Base-by-base conservation (phyloP, 306 rosid genomes). In the Quercus gilva region DNA sequence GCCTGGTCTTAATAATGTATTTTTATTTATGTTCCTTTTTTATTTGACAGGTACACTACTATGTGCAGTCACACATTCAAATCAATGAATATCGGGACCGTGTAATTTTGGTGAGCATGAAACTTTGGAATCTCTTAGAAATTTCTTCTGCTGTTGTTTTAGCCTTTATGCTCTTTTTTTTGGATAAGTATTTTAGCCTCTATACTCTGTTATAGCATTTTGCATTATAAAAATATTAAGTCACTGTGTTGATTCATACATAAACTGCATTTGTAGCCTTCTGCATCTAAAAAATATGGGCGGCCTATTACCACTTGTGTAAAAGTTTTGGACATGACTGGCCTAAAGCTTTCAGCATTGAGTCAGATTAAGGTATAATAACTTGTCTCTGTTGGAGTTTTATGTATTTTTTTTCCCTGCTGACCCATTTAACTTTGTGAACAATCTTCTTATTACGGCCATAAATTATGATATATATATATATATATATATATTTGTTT, bases 51-150 rank as follows among this genome's bases (percentile, higher is more conserved):
- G 97, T 93, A 74, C 90, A 93, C 82, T 90, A 89, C 87, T 95
- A 95, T 88, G 98, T 95, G 87, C 99, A 95, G 88, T 95, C 99
- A 75, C 99, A 95, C 85, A 95, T 95, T 89, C 99, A 95, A 85
- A 86, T 95, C 49, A 95, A 95, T 76, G 98, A 95, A 87, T 95
- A 95, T 79, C 92, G 99, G 71, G 99, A 95, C 82, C 81, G 91
- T 23, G 79, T 90, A 78, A 45, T 91, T 76, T 91, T 95, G 97
- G 99, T 95, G 71, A 77, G 94, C 64, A 28, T 77, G 71, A 28
- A 19, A 74, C 21, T 69, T 90, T 81, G 7, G 60, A 55, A 49
- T 78, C 23, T 45, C 41, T 71, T 21, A 20, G 72, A n/a, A 37
- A 45, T 76, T 82, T 10, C 73, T 4, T 26, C 60, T 9, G 25